Base-by-base conservation (phyloP, 192 early-diverging fungal genomes). In the Umbelopsis vinacea region DNA sequence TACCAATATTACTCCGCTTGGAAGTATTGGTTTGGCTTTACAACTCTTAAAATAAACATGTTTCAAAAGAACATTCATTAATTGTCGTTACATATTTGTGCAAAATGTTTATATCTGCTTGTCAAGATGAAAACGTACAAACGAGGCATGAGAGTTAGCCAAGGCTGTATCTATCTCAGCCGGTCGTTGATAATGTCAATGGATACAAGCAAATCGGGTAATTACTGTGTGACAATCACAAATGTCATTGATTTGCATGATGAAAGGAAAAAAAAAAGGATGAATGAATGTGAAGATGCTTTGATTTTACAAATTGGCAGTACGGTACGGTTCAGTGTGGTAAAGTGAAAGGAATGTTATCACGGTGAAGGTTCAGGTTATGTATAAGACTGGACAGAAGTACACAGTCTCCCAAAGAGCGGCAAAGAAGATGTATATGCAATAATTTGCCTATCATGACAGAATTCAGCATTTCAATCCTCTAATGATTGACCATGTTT, bases 401-500 rank as follows among this genome's bases (percentile, higher is more conserved):
- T 43, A 1, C 6, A 50, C 48, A 21, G 15, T 50, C 48, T 50
- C 48, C 4, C 6, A 43, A 43, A 6, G 6, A 43, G 6, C 11
- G 40, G 40, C 40, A 43, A 43, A 12, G 40, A 43, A 43, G 40
- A 12, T 29, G 40, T 11, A 8, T 3, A 12, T 43, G 40, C 11
- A 43, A 43, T 43, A 1, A 43, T 43, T 7, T 43, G 11, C 5
- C 40, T 43, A 43, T 43, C 40, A 12, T 43, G 40, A 43, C 5
- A 43, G 40, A 43, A 43, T 11, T 1, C 6, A 7, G 11, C 48
- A 35, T n/a, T 46, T 47, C 63, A 15, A 48, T 11, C n/a, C 29
- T n/a, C 29, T 74, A 57, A 26, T 74, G 52, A 57, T 24, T 74
- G 52, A n/a, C 52, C 45, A n/a, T 71, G 63, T 40, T 69, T 66